Evolutionary conservation across 1,139 yeast species (phyloP).

Genomic region (Geotrichum phurueaensis): DNA sequence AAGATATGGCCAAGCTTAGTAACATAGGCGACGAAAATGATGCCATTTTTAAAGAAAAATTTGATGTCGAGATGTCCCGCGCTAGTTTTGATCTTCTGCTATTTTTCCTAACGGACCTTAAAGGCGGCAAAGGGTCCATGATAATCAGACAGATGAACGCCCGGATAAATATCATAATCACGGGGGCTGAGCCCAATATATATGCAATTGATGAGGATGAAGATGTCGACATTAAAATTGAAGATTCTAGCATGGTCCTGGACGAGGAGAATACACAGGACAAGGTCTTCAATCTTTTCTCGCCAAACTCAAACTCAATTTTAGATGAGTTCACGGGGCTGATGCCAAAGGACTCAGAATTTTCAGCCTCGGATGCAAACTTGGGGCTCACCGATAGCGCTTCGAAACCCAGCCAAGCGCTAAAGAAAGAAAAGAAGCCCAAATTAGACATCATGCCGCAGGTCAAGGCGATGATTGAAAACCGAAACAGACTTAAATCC

Average conservation of each 20-base stretch:
- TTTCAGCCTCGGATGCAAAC: conserved; percentile 32
- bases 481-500: conserved; percentile 64
- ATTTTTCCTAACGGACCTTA: conserved; percentile 85
- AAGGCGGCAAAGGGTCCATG: conserved; percentile 85
- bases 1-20: conserved; percentile 64
- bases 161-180: conserved; percentile 63
- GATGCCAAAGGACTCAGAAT: conserved; percentile 79
- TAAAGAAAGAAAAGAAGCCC: conserved; percentile 39
- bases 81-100: conserved; percentile 79
- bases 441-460: conserved; percentile 76
- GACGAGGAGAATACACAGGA: conserved; percentile 61
- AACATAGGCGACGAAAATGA: conserved; percentile 80
- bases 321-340: conserved; percentile 44
- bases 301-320: not conserved
- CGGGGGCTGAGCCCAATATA: conserved; percentile 34
- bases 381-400: conserved; percentile 51
- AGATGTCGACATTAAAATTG: not conserved
- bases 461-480: conserved; percentile 72
- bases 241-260: conserved; percentile 17
- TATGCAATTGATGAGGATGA: conserved; percentile 26
- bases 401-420: conserved; percentile 80
- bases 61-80: conserved; percentile 68
- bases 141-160: conserved; percentile 81
- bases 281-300: conserved; percentile 46
- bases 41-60: conserved; percentile 67